phyloP scores from a whole-genome alignment of 2,329 filamentous ascomycete genomes.

The Stagonosporopsis rhizophila region DNA sequence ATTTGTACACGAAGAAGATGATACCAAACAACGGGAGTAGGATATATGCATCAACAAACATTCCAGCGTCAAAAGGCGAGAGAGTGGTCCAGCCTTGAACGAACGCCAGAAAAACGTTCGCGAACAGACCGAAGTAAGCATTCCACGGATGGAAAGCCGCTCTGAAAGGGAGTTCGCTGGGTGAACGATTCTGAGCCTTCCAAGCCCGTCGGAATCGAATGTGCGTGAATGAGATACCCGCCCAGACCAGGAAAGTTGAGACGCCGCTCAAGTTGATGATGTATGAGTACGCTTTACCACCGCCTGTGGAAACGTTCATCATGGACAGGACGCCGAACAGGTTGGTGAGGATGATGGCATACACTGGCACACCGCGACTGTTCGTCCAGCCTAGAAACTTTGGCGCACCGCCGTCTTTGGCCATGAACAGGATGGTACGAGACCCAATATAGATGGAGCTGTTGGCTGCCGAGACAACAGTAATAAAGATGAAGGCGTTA shows the following conservation, averaged over 20 bases:
- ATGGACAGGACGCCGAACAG: conserved; percentile 74
- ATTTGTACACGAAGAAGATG: conserved; percentile 57
- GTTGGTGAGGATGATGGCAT: conserved; percentile 72
- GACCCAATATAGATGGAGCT: conserved; percentile 79
- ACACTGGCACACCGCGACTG: conserved; percentile 65
- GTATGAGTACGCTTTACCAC: conserved; percentile 69
- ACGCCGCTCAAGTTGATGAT: conserved; percentile 75
- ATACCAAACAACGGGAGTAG: conserved; percentile 59
- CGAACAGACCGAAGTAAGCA: conserved; percentile 57
- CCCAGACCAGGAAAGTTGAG: conserved; percentile 76
- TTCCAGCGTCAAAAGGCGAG: conserved; percentile 58
- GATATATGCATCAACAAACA: conserved; percentile 63
- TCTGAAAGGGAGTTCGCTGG: conserved; percentile 57
- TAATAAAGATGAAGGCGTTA: conserved; percentile 70
- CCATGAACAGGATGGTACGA: conserved; percentile 78
- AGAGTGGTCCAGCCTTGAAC: conserved; percentile 63
- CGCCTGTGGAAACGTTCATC: conserved; percentile 75
- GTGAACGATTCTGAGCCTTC: conserved; percentile 47
- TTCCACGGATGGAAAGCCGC: conserved; percentile 59
- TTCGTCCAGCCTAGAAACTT: conserved; percentile 72
- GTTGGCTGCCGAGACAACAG: conserved; percentile 67
- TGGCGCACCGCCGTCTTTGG: conserved; percentile 75
- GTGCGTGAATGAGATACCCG: conserved; percentile 72
- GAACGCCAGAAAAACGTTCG: conserved; percentile 60
- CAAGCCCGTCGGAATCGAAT: conserved; percentile 73